A percentile compares a stretch with the other conserved stretches of the same genome.
Evolutionary conservation across 129 eudicot genomes (phyloP).

Genomic region (Flaveria linearis): DNA sequence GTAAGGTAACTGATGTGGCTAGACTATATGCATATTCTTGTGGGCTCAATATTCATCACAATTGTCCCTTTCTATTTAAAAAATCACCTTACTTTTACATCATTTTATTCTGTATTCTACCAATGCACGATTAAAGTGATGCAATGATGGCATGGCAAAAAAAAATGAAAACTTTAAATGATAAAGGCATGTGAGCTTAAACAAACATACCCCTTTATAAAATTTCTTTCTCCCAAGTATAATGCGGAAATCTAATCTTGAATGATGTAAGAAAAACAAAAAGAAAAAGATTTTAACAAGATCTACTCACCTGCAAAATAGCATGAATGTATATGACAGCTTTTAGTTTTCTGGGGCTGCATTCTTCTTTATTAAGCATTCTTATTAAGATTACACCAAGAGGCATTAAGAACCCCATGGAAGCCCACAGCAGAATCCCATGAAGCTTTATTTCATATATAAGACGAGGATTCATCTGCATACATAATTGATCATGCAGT

Average conservation of each 20-base stretch:
- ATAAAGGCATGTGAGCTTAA: slow-evolving; percentile 39
- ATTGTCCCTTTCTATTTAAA: slow-evolving; percentile 21
- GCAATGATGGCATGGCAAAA: slow-evolving; percentile 38
- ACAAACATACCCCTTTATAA: slow-evolving; percentile 18
- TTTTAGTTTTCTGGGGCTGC: slow-evolving; percentile 45
- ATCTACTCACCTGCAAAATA: slow-evolving; percentile 44
- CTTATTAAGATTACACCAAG: slow-evolving; percentile 58
- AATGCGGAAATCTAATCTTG: background rate
- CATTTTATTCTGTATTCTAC: background rate
- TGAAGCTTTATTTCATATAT: slow-evolving; percentile 50
- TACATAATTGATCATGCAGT: background rate
- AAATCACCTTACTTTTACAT: background rate
- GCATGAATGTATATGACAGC: slow-evolving; percentile 52
- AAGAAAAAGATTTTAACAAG: background rate
- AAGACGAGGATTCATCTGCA: slow-evolving; percentile 50
- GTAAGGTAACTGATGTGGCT: slow-evolving; percentile 22
- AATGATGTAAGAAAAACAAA: slow-evolving; percentile 9
- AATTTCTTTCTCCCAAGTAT: slow-evolving; percentile 22
- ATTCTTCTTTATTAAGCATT: slow-evolving; percentile 43
- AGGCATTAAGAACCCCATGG: slow-evolving; percentile 78
- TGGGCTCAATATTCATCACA: slow-evolving; percentile 25
- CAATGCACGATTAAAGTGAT: slow-evolving; percentile 47
- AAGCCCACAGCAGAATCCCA: slow-evolving; percentile 73
- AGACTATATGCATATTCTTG: slow-evolving; percentile 16
- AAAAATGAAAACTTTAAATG: slow-evolving; percentile 33